A percentile compares a stretch with the other conserved stretches of the same genome.
phyloP scores from a whole-genome alignment of 331 rosid species.

The Malus hybrid region DNA sequence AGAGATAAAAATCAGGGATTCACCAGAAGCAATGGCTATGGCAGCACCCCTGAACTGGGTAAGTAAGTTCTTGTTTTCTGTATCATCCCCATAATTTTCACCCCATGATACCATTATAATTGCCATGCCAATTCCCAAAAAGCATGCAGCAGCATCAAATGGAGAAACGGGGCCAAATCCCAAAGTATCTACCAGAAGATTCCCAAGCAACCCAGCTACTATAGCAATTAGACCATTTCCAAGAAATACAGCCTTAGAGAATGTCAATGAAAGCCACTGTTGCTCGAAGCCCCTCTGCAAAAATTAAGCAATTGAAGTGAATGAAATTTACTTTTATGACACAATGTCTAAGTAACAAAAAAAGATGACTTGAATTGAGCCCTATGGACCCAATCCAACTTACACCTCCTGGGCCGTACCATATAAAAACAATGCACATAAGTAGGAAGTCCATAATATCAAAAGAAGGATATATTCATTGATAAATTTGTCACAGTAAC shows the following conservation, averaged over 20 bases:
- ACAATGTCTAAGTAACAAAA: neutral
- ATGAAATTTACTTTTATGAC: neutral
- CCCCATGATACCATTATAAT: constrained; percentile 26
- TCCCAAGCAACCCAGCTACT: constrained; percentile 29
- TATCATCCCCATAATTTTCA: constrained; percentile 30
- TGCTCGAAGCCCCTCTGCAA: constrained; percentile 33
- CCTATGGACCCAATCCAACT: neutral
- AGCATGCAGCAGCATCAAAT: constrained; percentile 37
- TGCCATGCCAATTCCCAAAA: constrained; percentile 30
- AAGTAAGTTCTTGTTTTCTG: constrained; percentile 30
- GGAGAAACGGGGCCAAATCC: constrained; percentile 33
- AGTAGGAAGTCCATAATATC: neutral
- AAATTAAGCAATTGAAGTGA: neutral
- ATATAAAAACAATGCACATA: neutral
- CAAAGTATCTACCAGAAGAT: constrained; percentile 25
- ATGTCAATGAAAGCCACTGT: constrained; percentile 33
- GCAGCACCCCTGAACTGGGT: constrained; percentile 29
- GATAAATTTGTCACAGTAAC: neutral
- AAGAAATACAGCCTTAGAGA: constrained; percentile 27
- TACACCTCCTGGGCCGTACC: neutral
- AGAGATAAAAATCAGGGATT: neutral
- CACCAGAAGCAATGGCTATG: constrained; percentile 28
- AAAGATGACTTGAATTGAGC: neutral
- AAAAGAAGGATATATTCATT: neutral
- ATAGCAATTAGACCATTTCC: constrained; percentile 32